phyloP scores from a whole-genome alignment of 192 early-diverging fungal genomes.

The Helicostylum pulchrum region DNA sequence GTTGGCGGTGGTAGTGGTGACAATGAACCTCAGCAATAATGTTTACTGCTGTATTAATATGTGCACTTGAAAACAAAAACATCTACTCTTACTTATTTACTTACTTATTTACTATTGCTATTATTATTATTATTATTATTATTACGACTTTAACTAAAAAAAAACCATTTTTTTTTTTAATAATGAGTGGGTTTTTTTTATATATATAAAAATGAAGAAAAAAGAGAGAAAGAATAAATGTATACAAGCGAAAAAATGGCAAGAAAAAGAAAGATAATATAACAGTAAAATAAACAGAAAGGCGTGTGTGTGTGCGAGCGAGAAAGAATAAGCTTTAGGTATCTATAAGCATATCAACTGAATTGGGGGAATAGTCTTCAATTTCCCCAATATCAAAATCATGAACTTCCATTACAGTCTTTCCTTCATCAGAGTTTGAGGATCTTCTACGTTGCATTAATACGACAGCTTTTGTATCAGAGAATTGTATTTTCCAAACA shows the following conservation, averaged over 20 bases:
- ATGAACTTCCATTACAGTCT: conserved; percentile 40
- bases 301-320: background rate
- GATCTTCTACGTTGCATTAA: conserved; percentile 44
- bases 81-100: too few species aligned
- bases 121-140: too few species aligned
- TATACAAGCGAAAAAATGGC: too few species aligned
- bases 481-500: conserved; percentile 75
- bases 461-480: conserved; percentile 53
- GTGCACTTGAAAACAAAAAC: too few species aligned
- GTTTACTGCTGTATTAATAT: too few species aligned
- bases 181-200: too few species aligned
- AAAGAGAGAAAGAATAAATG: too few species aligned
- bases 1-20: background rate
- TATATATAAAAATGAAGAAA: too few species aligned
- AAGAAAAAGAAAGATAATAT: background rate
- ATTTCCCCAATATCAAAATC: conserved; percentile 36
- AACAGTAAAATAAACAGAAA: background rate
- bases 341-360: conserved; percentile 12
- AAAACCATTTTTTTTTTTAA: too few species aligned
- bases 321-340: background rate
- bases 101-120: too few species aligned
- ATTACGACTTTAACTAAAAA: too few species aligned
- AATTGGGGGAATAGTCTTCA: conserved; percentile 11
- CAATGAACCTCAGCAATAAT: background rate
- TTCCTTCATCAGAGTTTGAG: conserved; percentile 24